Conservation (phyloP, 1,284 basidiomycete species). For the Leccinum insigne region DNA sequence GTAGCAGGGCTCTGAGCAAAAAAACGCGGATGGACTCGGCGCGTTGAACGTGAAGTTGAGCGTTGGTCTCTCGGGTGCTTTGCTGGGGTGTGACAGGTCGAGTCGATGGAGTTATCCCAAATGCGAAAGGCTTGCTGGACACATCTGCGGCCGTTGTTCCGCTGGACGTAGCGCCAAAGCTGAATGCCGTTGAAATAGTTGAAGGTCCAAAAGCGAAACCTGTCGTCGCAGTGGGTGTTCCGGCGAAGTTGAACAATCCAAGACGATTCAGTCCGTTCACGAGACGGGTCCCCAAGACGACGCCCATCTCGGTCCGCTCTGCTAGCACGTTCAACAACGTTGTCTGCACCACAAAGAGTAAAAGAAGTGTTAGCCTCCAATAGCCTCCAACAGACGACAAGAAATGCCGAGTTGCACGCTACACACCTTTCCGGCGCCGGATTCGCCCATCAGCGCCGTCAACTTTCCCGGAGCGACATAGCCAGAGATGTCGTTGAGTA, state of each 20-base stretch:
- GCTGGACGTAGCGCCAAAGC: conserved; percentile 30
- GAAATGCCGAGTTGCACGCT: conserved; percentile 13
- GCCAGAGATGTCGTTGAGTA: conserved; percentile 82
- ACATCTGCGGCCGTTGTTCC: conserved; percentile 31
- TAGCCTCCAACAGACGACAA: conserved; percentile 11
- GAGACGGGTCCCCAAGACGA: conserved; percentile 78
- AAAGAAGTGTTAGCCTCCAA: conserved; percentile 17
- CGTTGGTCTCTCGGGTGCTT: conserved; percentile 37
- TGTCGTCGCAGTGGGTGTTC: not conserved
- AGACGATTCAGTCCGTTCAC: conserved; percentile 60
- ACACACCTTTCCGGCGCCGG: conserved; percentile 74
- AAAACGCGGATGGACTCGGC: conserved; percentile 38
- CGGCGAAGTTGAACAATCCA: no score
- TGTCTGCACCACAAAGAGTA: conserved; percentile 45
- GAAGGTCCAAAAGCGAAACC: conserved; percentile 35
- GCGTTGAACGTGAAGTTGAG: conserved; percentile 47
- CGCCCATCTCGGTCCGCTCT: conserved; percentile 74
- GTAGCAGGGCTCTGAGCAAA: conserved; percentile 37
- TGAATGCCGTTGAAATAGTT: conserved; percentile 31
- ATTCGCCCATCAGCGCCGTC: conserved; percentile 78
- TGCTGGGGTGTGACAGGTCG: conserved; percentile 51
- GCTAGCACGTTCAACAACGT: conserved; percentile 86
- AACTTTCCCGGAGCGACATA: conserved; percentile 83
- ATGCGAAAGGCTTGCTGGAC: conserved; percentile 34
- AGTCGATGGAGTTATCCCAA: conserved; percentile 24